Base-by-base conservation (phyloP, 2,329 filamentous ascomycete species). In the Fonsecaea pedrosoi region DNA sequence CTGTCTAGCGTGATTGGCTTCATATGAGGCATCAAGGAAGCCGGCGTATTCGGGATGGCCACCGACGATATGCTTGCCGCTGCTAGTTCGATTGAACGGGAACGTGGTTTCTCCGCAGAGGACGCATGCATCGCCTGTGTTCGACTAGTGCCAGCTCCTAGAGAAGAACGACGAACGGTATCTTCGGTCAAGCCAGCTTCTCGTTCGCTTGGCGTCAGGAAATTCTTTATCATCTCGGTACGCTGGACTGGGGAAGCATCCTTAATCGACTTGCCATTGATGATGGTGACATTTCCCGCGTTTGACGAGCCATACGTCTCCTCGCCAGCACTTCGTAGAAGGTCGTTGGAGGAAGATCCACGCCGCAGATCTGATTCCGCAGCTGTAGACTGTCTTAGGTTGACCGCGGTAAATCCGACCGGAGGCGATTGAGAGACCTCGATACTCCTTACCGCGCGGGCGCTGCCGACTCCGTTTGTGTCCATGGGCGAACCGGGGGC, bases 201-300 rank as follows among this genome's bases (percentile, higher is more conserved):
- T n/a, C 83, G 84, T 62, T 89, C 86, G 58, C 82, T 84, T 9
- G 86, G 81, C 0, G 86, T 87, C 71, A 87, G 85, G 70, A 89
- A 89, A 70, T 88, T 88, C 71, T 84, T 85, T 75, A 89, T 81
- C 59, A 89, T 77, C 63, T 89, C 87, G n/a, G 82, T 81, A 25
- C 85, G 83, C 2, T 86, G 86, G 4, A 82, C 82, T 0, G 84
- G 82, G 3, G 85, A 87, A 12, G 85, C 82, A 55, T 83, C 84
- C 70, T 84, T 85, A 69, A 82, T 62, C 1, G 69, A 69, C 4
- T 78, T 80, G 34, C 80, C 80, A 58, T 82, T 82, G 69, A 82
- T 82, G 50, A 82, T 82, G 21, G 80, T 82, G 32, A 82, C 74
- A 62, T 82, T 81, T n/a, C 80, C 79, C 3, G 79, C 77, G 58